These are phyloP conservation scores for Endothia cerciana DNA, from an alignment of 2,329 filamentous ascomycete genomes.

Conservation along the genomic window DNA sequence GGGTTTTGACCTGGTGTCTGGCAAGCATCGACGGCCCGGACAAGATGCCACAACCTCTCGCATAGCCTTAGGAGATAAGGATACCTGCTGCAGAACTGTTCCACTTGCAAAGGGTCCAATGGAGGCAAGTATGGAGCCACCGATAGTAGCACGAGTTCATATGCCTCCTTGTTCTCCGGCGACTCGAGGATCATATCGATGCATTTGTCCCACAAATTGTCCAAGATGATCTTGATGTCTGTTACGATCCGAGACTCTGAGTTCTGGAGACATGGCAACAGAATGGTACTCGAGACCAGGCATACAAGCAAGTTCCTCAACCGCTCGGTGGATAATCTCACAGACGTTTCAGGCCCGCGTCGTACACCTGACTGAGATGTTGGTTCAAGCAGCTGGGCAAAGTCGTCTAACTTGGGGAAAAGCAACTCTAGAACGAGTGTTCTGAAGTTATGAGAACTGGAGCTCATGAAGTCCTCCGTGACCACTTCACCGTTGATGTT, in stretches of 20 bases:
- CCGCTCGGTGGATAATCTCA: constrained; percentile 55
- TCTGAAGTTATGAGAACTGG: constrained; percentile 47
- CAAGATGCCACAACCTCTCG: constrained; percentile 42
- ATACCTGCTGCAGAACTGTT: constrained; percentile 43
- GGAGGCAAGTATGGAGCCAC: constrained; percentile 52
- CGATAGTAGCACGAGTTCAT: constrained; percentile 51
- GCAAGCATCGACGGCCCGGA: constrained; percentile 39
- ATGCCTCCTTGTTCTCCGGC: constrained; percentile 50
- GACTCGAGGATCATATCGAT: constrained; percentile 47
- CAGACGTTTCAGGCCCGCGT: constrained; percentile 47
- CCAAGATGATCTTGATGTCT: constrained; percentile 50
- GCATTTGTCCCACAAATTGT: constrained; percentile 46
- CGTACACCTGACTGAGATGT: constrained; percentile 44
- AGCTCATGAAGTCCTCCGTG: constrained; percentile 5
- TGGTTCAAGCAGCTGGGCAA: constrained; percentile 49
- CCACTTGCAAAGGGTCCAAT: constrained; percentile 44
- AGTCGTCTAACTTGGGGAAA: constrained; percentile 55
- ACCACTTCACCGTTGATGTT: constrained; percentile 4
- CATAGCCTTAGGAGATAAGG: constrained; percentile 49
- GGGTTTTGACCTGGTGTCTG: constrained; percentile 43
- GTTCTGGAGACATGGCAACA: constrained; percentile 52
- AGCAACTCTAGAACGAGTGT: constrained; percentile 59
- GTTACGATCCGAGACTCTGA: constrained; percentile 53
- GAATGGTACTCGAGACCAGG: constrained; percentile 48
- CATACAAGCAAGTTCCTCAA: constrained; percentile 57